A percentile compares a stretch with the other conserved stretches of the same genome.
These are phyloP conservation scores for Selenicereus undatus DNA, from an alignment of 148 eudicot species.

Conservation along the genomic window DNA sequence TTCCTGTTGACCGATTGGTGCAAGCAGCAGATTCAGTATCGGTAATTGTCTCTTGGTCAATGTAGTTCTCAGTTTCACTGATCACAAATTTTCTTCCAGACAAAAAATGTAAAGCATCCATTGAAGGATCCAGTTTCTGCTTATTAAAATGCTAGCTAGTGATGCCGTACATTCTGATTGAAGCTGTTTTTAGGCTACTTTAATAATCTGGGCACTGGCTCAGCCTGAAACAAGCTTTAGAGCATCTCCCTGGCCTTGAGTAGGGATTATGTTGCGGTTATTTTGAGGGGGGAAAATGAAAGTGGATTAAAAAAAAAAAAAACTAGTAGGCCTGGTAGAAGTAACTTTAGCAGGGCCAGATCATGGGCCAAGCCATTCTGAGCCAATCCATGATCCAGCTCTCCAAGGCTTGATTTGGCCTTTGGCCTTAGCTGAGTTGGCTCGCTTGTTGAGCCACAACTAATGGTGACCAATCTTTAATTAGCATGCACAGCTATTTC, in stretches of 20 bases:
- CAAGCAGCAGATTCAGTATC: conserved; percentile 95
- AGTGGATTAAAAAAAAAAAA: too few relatives aligned
- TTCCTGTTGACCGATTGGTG: conserved; percentile 82
- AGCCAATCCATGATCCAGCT: background rate
- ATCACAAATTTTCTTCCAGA: background rate
- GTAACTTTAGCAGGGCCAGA: too few relatives aligned
- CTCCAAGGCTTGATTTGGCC: background rate
- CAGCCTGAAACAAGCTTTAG: too few relatives aligned
- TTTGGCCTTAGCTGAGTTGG: too few relatives aligned
- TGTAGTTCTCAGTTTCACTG: background rate
- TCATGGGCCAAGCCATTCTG: too few relatives aligned
- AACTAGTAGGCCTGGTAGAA: too few relatives aligned
- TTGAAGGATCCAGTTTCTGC: background rate
- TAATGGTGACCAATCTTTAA: background rate
- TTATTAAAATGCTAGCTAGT: background rate
- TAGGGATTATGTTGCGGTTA: too few relatives aligned
- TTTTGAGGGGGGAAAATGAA: too few relatives aligned
- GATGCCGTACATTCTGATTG: background rate
- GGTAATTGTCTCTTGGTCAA: conserved; percentile 36
- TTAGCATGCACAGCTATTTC: background rate
- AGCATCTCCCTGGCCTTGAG: too few relatives aligned
- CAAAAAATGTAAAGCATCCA: background rate
- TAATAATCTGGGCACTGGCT: too few relatives aligned
- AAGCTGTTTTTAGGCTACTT: background rate
- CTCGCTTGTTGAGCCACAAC: background rate